Percentiles rank a stretch among this genome's conserved stretches.
phyloP scores from a whole-genome alignment of 768 basidiomycete species.

The Agaricus bisporus region DNA sequence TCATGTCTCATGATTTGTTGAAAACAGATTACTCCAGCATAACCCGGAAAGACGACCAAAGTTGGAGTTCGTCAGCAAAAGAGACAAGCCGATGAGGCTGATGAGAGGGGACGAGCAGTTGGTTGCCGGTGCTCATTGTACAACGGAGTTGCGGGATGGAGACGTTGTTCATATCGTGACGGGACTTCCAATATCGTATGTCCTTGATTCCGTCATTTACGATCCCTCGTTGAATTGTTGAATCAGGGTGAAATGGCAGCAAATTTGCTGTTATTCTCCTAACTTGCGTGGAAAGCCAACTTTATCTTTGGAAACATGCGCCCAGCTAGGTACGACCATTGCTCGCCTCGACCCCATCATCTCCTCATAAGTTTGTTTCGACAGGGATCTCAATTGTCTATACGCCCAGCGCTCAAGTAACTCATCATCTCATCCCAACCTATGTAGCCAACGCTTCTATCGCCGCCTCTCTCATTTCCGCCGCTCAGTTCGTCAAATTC shows the following conservation, averaged over 20 bases:
- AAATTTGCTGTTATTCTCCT: conserved; percentile 43
- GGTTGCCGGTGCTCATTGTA: conserved; percentile 29
- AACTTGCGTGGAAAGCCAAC: conserved; percentile 27
- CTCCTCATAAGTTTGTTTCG: neutral
- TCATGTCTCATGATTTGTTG: neutral
- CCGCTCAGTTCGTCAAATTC: conserved; percentile 52
- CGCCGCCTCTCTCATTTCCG: conserved; percentile 54
- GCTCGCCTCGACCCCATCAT: neutral
- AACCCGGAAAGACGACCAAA: conserved; percentile 44
- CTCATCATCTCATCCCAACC: conserved; percentile 57
- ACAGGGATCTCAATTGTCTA: conserved; percentile 53
- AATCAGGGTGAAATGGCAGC: conserved; percentile 44
- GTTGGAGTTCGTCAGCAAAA: conserved; percentile 41
- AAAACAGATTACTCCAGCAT: conserved; percentile 26
- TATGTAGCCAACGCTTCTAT: conserved; percentile 43
- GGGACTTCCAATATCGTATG: conserved; percentile 41
- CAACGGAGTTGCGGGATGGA: conserved; percentile 43
- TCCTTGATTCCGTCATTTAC: neutral
- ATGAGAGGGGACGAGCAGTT: conserved; percentile 28
- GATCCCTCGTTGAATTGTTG: neutral
- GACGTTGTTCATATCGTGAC: conserved; percentile 45
- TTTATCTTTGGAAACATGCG: conserved; percentile 37
- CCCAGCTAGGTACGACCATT: conserved; percentile 39
- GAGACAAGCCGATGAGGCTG: conserved; percentile 40
- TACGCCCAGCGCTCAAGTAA: conserved; percentile 38